Conservation (phyloP, 1,139 yeast genomes). For the Yamadazyma atlantica region DNA sequence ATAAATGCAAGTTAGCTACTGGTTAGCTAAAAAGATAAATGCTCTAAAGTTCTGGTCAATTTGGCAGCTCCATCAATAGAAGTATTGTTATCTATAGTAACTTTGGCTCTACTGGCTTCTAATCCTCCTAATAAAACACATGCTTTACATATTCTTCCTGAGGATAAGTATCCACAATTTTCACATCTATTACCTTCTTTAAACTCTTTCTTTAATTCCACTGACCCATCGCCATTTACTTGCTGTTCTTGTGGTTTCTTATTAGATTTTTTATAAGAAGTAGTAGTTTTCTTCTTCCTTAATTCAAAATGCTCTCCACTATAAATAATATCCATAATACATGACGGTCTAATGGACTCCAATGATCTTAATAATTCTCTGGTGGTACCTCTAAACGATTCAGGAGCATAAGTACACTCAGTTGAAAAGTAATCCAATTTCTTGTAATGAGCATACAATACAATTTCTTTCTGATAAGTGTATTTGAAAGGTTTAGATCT, state of each 20-base stretch:
- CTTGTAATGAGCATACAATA: slow-evolving; percentile 94
- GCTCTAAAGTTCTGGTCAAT: slow-evolving; percentile 63
- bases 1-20: too few species aligned
- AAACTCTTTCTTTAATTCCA: slow-evolving; percentile 38
- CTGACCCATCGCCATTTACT: slow-evolving; percentile 60
- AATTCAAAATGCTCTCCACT: slow-evolving; percentile 87
- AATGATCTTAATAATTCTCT: slow-evolving; percentile 86
- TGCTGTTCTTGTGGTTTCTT: slow-evolving; percentile 40
- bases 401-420: slow-evolving; percentile 97
- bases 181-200: slow-evolving; percentile 76
- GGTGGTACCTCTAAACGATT: slow-evolving; percentile 97
- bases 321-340: slow-evolving; percentile 90
- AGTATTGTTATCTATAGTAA: slow-evolving; percentile 50
- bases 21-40: slow-evolving; percentile 57
- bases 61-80: slow-evolving; percentile 68
- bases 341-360: slow-evolving; percentile 87
- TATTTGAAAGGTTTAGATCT: slow-evolving; percentile 96
- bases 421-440: slow-evolving; percentile 94
- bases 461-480: slow-evolving; percentile 95
- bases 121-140: slow-evolving; percentile 85
- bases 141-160: slow-evolving; percentile 89
- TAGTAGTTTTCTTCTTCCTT: slow-evolving; percentile 50
- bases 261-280: slow-evolving; percentile 29
- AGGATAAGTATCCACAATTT: slow-evolving; percentile 88
- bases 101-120: slow-evolving; percentile 69